Percentiles rank a stretch among this genome's conserved stretches.
phyloP scores from a whole-genome alignment of 345 rosid species.

The Nephelium lappaceum region DNA sequence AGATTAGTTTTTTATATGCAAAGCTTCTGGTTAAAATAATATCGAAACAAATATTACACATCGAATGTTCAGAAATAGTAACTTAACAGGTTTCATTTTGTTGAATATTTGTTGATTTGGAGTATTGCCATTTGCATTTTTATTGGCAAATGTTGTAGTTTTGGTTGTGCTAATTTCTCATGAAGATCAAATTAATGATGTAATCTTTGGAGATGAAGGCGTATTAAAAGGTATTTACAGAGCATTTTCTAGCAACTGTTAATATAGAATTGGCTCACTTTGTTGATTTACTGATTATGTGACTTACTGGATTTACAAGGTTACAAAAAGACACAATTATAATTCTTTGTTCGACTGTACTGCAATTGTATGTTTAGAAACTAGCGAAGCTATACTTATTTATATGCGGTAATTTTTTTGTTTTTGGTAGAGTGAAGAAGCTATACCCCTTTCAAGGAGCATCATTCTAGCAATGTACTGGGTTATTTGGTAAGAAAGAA shows the following conservation, averaged over 20 bases:
- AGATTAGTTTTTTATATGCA: no score
- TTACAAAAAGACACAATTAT: conserved; percentile 54
- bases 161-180: conserved; percentile 65
- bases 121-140: conserved; percentile 12
- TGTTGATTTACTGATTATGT: conserved; percentile 21
- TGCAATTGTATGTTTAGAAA: conserved; percentile 50
- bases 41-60: no score
- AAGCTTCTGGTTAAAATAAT: no score
- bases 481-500: no score
- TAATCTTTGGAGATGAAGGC: conserved; percentile 60
- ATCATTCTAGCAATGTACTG: no score
- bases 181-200: conserved; percentile 57
- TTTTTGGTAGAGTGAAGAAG: no score
- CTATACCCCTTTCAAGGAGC: no score
- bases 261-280: background rate
- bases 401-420: no score
- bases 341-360: conserved; percentile 56
- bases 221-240: conserved; percentile 53
- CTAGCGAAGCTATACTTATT: conserved; percentile 40
- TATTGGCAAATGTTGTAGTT: conserved; percentile 60
- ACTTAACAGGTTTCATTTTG: background rate
- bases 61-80: no score
- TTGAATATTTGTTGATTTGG: background rate
- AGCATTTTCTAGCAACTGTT: conserved; percentile 20
- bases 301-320: conserved; percentile 41